Percentiles rank a stretch among this genome's conserved stretches.
Conservation (phyloP, 768 basidiomycete genomes). For the Saitozyma podzolica region DNA sequence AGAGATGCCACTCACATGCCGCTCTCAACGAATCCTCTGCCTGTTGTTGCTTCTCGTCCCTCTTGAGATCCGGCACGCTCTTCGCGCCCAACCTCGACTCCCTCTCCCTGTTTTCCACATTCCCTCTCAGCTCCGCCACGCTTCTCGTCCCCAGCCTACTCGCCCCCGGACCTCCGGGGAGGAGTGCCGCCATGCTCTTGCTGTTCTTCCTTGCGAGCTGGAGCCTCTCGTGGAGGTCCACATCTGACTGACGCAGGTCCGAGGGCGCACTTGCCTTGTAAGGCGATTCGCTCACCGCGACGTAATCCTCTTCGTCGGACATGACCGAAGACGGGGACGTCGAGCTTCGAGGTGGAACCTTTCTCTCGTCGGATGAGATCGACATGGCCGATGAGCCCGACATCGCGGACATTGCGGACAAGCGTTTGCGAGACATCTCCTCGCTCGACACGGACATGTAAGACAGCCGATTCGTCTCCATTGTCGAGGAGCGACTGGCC, state of each 20-base stretch:
- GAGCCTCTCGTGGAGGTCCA: conserved; percentile 71
- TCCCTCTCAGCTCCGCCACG: conserved; percentile 12
- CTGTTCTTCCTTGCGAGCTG: conserved; percentile 77
- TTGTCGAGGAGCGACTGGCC: conserved; percentile 66
- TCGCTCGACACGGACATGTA: not conserved
- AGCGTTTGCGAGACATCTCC: conserved; percentile 7
- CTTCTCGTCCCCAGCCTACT: conserved; percentile 12
- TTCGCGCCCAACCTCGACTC: no score
- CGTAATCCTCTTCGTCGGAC: not conserved
- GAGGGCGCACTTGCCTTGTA: conserved; percentile 2
- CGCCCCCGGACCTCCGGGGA: not conserved
- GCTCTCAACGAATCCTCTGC: no score
- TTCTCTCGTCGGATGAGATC: not conserved
- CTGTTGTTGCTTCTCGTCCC: no score
- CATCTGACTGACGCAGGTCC: conserved; percentile 52
- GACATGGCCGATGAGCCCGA: not conserved
- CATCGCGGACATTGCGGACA: conserved; percentile 1
- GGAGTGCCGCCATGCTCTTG: conserved; percentile 27
- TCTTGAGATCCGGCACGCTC: no score
- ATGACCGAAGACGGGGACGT: not conserved
- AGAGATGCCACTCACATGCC: no score
- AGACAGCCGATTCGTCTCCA: conserved; percentile 54
- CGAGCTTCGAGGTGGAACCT: not conserved
- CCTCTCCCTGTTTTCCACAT: no score
- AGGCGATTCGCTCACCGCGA: not conserved